Percentiles rank a stretch among this genome's conserved stretches.
These are phyloP conservation scores for Boechera divaricarpa DNA, from an alignment of 345 rosid genomes.

Conservation along the genomic window DNA sequence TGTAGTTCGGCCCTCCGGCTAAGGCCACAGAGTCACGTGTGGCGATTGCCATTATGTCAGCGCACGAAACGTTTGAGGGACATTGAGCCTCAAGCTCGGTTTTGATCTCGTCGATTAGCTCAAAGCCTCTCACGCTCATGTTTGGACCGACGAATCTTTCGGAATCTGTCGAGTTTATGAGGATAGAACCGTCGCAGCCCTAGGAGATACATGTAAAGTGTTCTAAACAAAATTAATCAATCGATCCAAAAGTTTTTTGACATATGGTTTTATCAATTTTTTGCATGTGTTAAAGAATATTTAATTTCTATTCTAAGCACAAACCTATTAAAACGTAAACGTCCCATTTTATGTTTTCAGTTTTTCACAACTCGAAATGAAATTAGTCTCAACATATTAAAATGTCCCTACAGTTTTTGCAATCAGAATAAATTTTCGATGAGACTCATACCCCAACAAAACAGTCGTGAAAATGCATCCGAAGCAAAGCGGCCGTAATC, in stretches of 20 bases:
- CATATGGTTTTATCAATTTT: no score
- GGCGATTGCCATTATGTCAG: conserved; percentile 53
- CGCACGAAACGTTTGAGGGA: conserved; percentile 38
- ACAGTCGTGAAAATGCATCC: conserved; percentile 39
- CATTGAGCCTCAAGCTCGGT: conserved; percentile 30
- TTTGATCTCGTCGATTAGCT: conserved; percentile 38
- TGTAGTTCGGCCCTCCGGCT: conserved; percentile 56
- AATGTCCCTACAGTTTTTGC: not conserved
- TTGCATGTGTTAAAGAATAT: not conserved
- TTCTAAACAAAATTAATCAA: not conserved
- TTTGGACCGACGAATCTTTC: conserved; percentile 37
- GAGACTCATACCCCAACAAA: conserved; percentile 28
- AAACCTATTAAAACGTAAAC: not conserved
- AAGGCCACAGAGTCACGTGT: conserved; percentile 63
- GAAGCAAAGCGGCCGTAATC: conserved; percentile 29
- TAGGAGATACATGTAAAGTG: not conserved
- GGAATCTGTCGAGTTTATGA: conserved; percentile 15
- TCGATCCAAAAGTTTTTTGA: not conserved
- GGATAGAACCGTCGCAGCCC: conserved; percentile 41
- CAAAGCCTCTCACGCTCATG: conserved; percentile 27
- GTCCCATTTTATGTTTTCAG: not conserved
- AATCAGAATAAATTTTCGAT: not conserved
- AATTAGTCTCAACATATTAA: not conserved
- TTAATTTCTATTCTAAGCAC: not conserved
- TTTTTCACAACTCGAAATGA: not conserved